Base-by-base conservation (phyloP, 768 basidiomycete genomes). In the Clitopilus passeckerianus region DNA sequence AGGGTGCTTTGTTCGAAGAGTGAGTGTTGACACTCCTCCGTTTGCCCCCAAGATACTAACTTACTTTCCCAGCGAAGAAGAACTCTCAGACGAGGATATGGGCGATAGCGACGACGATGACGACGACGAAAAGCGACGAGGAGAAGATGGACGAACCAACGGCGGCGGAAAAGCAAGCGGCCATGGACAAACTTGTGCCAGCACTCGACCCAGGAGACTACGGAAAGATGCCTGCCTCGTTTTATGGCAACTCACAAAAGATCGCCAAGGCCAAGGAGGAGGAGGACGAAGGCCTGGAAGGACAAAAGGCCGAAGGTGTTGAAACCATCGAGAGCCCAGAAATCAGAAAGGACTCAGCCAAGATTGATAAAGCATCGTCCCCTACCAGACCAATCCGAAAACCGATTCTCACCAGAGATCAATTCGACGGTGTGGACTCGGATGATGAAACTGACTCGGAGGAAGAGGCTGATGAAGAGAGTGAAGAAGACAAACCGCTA, bases 1-100 rank as follows among this genome's bases (percentile, higher is more conserved):
- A 93, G 62, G 97, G 97, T 3, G 97, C 94, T 0, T 74, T 79
- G 62, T 96, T 99, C 67, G 86, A 87, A 57, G 96, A 98, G 95
- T 98, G 53, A 57, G 57, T 34, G 57, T 23, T 54, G 35, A 52
- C 35, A 37, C 56, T 46, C 27, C n/a, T 24, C 23, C 53, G 30
- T 33, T 30, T 53, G 10, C 14, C 12, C 6, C 10, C 18, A 52
- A 62, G 5, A 52, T 41, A 60, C 33, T 59, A 55, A 63, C 54
- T 46, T 41, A 44, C 46, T 20, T 34, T 54, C 53, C 7, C 61
- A 91, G 91, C 65, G 91, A 92, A 63, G 70, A 75, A 46, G 74
- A 83, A 23, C 22, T 9, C n/a, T 90, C 90, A 1, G 91, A 92
- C 57, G 87, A 87, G 43, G 81, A 80, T 35, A 78, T 77, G 46